phyloP scores from a whole-genome alignment of 345 rosid species.

The Dipteronia dyeriana region DNA sequence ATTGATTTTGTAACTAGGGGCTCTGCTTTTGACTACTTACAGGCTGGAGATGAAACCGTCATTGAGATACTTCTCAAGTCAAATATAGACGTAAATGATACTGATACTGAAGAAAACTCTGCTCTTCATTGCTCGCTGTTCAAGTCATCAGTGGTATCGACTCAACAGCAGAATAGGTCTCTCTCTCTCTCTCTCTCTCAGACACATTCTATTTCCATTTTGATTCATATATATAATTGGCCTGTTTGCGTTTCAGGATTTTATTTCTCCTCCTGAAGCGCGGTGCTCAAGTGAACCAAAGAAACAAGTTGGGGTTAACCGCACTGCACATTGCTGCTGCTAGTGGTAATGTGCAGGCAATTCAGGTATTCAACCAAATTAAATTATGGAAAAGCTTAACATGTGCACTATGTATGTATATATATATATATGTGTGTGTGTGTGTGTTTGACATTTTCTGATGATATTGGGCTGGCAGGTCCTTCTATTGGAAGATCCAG shows the following conservation, averaged over 20 bases:
- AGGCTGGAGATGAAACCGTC: constrained; percentile 81
- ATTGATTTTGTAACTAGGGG: too few species aligned
- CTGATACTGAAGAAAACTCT: constrained; percentile 70
- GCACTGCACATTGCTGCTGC: constrained; percentile 79
- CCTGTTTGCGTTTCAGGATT: constrained; percentile 45
- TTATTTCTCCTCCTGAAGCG: constrained; percentile 56
- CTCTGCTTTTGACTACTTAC: constrained; percentile 12
- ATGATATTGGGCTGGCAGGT: constrained; percentile 40
- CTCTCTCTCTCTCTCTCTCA: constrained; percentile 27
- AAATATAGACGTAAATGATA: constrained; percentile 53
- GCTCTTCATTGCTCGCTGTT: constrained; percentile 69
- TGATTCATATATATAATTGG: constrained; percentile 13
- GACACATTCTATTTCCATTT: background rate
- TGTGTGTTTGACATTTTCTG: constrained; percentile 13
- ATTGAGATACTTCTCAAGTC: constrained; percentile 66
- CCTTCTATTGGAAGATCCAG: constrained; percentile 54
- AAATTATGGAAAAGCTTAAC: too few species aligned
- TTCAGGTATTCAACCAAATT: constrained; percentile 44
- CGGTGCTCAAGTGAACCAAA: constrained; percentile 61
- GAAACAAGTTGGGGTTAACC: constrained; percentile 67
- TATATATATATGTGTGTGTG: background rate
- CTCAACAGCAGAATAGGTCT: constrained; percentile 62
- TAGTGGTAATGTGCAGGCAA: constrained; percentile 67
- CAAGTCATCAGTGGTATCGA: constrained; percentile 52
- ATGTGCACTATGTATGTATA: too few species aligned